These are phyloP conservation scores for Periconia macrospinosa DNA, from an alignment of 2,329 filamentous ascomycete species.

Conservation along the genomic window DNA sequence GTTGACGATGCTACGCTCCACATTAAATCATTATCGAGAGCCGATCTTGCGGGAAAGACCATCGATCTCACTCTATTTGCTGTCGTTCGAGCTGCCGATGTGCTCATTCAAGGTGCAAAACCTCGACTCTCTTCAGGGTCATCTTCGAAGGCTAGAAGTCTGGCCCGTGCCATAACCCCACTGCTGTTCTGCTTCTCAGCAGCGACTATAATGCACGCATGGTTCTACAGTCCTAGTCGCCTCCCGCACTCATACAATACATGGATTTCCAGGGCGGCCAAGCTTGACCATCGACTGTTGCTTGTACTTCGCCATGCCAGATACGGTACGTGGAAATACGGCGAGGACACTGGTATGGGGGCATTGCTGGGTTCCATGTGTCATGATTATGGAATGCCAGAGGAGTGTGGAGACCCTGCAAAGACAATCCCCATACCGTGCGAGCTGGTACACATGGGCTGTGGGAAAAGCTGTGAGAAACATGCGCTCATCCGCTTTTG, in stretches of 20 bases:
- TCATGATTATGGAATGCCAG: constrained; percentile 67
- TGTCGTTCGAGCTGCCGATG: constrained; percentile 70
- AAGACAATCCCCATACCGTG: constrained; percentile 74
- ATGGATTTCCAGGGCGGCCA: constrained; percentile 79
- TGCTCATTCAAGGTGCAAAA: constrained; percentile 52
- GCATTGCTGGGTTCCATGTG: constrained; percentile 72
- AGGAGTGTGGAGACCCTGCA: constrained; percentile 72
- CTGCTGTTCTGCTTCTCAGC: constrained; percentile 71
- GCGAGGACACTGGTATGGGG: constrained; percentile 70
- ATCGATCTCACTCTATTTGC: constrained; percentile 84
- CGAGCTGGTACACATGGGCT: constrained; percentile 81
- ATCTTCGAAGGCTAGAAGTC: constrained; percentile 1
- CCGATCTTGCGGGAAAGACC: constrained; percentile 66
- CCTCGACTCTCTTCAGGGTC: constrained; percentile 55
- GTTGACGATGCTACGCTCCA: constrained; percentile 8
- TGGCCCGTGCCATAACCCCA: constrained; percentile 61
- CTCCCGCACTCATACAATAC: constrained; percentile 75
- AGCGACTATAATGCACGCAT: constrained; percentile 84
- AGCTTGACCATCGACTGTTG: constrained; percentile 74
- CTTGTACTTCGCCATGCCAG: constrained; percentile 70
- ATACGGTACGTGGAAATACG: constrained; percentile 68
- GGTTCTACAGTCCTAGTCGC: constrained; percentile 74
- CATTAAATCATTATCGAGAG: constrained; percentile 12
- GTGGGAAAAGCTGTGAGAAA: constrained; percentile 71
- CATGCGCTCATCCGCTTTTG: constrained; percentile 71